Conservation (phyloP, 768 basidiomycete genomes). For the Lactifluus piperatus region DNA sequence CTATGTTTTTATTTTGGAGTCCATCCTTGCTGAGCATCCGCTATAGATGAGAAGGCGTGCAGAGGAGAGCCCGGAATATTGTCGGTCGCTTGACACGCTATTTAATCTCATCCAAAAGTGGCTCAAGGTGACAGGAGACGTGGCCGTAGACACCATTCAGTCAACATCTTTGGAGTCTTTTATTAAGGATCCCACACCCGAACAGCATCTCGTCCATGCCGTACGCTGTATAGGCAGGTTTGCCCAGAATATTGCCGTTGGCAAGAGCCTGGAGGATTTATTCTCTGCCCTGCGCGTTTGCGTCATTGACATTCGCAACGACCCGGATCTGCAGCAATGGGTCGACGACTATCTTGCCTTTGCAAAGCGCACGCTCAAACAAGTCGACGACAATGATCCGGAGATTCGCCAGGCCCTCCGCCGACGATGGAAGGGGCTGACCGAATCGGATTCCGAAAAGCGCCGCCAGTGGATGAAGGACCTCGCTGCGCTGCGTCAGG, state of each 20-base stretch:
- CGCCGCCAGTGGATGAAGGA: conserved; percentile 45
- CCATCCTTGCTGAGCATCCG: background rate
- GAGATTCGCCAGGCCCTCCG: conserved; percentile 41
- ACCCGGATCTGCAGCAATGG: conserved; percentile 45
- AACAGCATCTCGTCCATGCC: conserved; percentile 50
- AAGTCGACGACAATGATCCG: conserved; percentile 44
- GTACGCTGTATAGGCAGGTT: conserved; percentile 33
- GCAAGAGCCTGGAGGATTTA: conserved; percentile 43
- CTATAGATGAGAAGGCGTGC: conserved; percentile 55
- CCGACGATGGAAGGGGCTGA: conserved; percentile 40
- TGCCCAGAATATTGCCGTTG: conserved; percentile 46
- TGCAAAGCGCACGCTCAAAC: conserved; percentile 38
- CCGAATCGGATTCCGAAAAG: conserved; percentile 36
- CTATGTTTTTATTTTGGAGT: background rate
- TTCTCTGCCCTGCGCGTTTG: conserved; percentile 35
- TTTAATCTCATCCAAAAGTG: conserved; percentile 52
- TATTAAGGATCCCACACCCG: conserved; percentile 53
- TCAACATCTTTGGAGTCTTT: conserved; percentile 43
- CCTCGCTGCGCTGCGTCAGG: conserved; percentile 37
- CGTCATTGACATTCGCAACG: conserved; percentile 41
- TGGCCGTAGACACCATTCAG: conserved; percentile 36
- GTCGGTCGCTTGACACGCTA: conserved; percentile 45
- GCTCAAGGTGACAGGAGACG: conserved; percentile 42
- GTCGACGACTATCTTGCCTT: conserved; percentile 45
- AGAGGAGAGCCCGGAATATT: conserved; percentile 51